Conservation (phyloP, 257 asterid species). For the Solanum chiquidenum region DNA sequence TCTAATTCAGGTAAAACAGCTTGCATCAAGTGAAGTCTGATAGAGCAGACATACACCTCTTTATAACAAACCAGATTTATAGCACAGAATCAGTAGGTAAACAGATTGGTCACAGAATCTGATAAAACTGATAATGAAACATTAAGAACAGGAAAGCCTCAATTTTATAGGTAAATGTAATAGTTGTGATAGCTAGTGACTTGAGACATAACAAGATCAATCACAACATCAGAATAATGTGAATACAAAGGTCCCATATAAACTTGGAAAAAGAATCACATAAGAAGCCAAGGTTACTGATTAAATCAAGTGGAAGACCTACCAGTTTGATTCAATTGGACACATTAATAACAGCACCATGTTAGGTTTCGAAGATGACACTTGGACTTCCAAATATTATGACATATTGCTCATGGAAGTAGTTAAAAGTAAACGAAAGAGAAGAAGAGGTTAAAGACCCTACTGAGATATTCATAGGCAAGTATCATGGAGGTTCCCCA, state of each 20-base stretch:
- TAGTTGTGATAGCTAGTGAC: not conserved
- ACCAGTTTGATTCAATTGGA: not conserved
- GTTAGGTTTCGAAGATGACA: not conserved
- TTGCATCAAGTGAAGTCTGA: not conserved
- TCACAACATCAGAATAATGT: not conserved
- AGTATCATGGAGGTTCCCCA: conserved; percentile 99
- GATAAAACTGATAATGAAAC: not conserved
- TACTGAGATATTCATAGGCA: conserved; percentile 94
- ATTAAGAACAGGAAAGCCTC: not conserved
- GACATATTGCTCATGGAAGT: not conserved
- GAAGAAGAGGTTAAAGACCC: not conserved
- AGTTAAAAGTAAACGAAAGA: not conserved
- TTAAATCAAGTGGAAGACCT: not conserved
- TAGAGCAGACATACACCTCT: not conserved
- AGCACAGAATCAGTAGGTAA: not conserved
- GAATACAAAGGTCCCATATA: not conserved
- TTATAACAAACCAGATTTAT: not conserved
- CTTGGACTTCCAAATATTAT: not conserved
- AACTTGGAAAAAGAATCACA: not conserved
- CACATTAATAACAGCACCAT: not conserved
- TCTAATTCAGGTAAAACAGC: not conserved
- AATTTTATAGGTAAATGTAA: not conserved
- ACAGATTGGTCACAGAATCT: not conserved
- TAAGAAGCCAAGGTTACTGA: not conserved
- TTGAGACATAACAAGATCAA: not conserved